phyloP scores from a whole-genome alignment of 2,329 filamentous ascomycete genomes.

The Beauveria sp. region DNA sequence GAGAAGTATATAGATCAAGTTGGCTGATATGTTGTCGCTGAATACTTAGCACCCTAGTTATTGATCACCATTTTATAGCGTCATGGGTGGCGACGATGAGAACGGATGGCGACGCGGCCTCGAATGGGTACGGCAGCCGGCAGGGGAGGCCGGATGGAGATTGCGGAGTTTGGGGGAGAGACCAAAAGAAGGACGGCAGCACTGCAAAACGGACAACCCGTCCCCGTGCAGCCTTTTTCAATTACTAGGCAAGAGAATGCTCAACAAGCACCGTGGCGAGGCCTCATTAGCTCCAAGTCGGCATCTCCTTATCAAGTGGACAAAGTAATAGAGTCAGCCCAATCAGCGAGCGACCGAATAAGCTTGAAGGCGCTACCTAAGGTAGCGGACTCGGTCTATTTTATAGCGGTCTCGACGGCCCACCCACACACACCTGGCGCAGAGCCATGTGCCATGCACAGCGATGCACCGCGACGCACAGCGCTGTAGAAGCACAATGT shows the following conservation, averaged over 20 bases:
- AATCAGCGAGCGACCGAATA: not conserved
- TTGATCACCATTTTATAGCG: not conserved
- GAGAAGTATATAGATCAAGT: not conserved
- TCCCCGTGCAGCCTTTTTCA: too few species aligned
- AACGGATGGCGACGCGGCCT: not conserved
- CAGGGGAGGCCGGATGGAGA: not conserved
- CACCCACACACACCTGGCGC: not conserved
- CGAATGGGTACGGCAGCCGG: conserved; percentile 4
- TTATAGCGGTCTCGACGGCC: not conserved
- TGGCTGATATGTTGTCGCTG: not conserved
- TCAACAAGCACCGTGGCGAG: not conserved
- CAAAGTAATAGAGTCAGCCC: not conserved
- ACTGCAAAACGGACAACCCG: too few species aligned
- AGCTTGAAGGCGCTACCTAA: not conserved
- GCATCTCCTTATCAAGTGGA: too few species aligned
- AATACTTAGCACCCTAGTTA: too few species aligned
- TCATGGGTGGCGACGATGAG: not conserved
- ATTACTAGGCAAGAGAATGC: too few species aligned
- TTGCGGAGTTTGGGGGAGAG: conserved; percentile 1
- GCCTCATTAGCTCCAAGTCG: too few species aligned
- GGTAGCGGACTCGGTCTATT: not conserved
- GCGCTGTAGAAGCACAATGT: not conserved
- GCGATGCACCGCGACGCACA: not conserved
- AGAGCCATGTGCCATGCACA: too few species aligned
- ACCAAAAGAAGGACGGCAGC: not conserved